Evolutionary conservation across 2,329 filamentous ascomycete species (phyloP), one percentile per base, ranked within the genome.

Genomic region (Uncinocarpus reesii): DNA sequence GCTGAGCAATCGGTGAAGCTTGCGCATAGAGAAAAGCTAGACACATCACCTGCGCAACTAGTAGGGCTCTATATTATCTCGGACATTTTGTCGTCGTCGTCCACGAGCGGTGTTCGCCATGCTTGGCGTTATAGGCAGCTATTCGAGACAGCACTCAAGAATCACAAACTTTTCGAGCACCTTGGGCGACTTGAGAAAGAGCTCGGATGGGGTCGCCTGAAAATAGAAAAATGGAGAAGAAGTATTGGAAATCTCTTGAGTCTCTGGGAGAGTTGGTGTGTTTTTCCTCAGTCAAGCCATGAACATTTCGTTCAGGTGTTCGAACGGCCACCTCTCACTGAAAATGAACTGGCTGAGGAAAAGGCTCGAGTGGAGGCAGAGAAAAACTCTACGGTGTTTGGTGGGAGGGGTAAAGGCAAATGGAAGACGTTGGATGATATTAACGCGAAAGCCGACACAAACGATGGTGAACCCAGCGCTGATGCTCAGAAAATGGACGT

Each of bases 61-160:
- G 81, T 95, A 16, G 89, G 79, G 1, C 73, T 96, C 2, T 95
- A 93, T 60, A 73, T 92, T 44, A 76, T 86, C 43, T 80, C 76
- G 24, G 89, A 95, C 62, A 83, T 95, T 38, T 73, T 94, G 10
- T 85, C 84, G 0, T 84, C 85, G 0, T 86, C 83, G 0, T 74
- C 77, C 4, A 86, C 81, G 7, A 84, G 83, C 54, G 83, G 82
- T 1, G 81, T 90, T 20, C 80, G 85, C 1, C 85, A 89, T 62
- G 85, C 86, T 2, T 95, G 88, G 86, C 82, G 87, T 46, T 95
- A 88, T 60, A 76, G 88, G 18, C 80, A 84, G 55, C 74, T 90
- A 2, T 87, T 95, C 53, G 87, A 93, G 62, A 71, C 73, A 0
- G 79, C 83, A 1, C 71, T 95, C 20, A 79, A 78, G 24, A 69